A percentile compares a stretch with the other conserved stretches of the same genome.
Evolutionary conservation across 2,329 filamentous ascomycete genomes (phyloP).

Genomic region (Microthyrium microscopicum): DNA sequence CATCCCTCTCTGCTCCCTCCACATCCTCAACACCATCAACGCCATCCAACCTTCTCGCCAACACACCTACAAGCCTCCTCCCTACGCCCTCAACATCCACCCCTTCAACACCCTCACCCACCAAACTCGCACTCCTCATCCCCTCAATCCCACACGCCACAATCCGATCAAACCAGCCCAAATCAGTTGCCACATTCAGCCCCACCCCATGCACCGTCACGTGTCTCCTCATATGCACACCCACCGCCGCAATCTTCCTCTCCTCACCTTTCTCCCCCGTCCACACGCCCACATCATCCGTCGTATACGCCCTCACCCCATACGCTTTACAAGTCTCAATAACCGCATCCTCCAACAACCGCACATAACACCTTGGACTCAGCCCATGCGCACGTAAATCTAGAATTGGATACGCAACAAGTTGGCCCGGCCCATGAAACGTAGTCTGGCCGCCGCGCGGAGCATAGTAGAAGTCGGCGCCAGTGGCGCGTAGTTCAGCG

Average conservation of each 20-base stretch:
- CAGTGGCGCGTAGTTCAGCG: constrained; percentile 20
- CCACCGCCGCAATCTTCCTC: constrained; percentile 75
- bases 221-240: constrained; percentile 76
- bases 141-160: constrained; percentile 79
- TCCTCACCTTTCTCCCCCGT: constrained; percentile 13
- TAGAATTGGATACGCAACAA: constrained; percentile 84
- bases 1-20: too few relatives aligned
- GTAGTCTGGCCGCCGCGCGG: constrained; percentile 82
- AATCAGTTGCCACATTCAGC: constrained; percentile 54
- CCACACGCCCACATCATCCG: constrained; percentile 77
- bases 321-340: constrained; percentile 46
- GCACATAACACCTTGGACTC: constrained; percentile 60
- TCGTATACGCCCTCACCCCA: constrained; percentile 45
- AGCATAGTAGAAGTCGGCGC: constrained; percentile 50
- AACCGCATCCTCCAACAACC: constrained; percentile 59
- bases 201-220: constrained; percentile 74
- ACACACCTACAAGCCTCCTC: constrained; percentile 22
- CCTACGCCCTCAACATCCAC: constrained; percentile 23
- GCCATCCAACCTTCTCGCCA: constrained; percentile 14
- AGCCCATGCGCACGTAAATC: constrained; percentile 56
- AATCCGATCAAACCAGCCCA: constrained; percentile 48
- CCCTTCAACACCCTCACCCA: constrained; percentile 30
- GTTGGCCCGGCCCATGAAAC: constrained; percentile 86
- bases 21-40: neutral
- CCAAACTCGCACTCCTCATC: constrained; percentile 61